A percentile compares a stretch with the other conserved stretches of the same genome.
Evolutionary conservation across 202 grass and related monocot genomes (phyloP).

Genomic region (Zizania palustris): DNA sequence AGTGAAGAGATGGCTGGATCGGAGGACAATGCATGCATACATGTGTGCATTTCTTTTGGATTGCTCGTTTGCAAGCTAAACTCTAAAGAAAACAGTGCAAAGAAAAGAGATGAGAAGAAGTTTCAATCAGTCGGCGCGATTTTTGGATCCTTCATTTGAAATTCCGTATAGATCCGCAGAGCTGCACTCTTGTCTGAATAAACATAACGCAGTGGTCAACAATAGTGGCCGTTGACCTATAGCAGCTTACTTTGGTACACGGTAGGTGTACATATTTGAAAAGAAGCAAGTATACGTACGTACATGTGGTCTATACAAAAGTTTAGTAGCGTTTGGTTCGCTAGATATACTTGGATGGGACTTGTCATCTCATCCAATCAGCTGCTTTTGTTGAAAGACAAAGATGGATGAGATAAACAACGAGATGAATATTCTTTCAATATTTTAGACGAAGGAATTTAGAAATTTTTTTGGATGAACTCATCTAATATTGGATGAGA

Average conservation of each 20-base stretch:
- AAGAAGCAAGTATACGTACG: background rate
- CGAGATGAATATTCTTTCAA: no score
- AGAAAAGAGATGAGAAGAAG: background rate
- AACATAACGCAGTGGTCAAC: conserved; percentile 1
- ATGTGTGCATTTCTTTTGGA: background rate
- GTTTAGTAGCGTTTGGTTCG: no score
- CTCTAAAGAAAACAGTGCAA: background rate
- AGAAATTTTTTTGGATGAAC: no score
- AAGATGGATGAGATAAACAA: no score
- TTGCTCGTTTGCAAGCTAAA: background rate
- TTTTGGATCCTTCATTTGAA: background rate
- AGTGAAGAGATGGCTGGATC: background rate
- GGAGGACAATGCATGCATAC: background rate
- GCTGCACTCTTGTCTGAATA: background rate
- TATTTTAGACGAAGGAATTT: no score
- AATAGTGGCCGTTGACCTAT: background rate
- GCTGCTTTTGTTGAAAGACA: no score
- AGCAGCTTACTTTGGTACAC: background rate
- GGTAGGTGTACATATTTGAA: background rate
- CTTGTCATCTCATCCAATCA: no score
- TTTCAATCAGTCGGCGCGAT: background rate
- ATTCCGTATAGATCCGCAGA: background rate
- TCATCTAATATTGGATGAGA: no score
- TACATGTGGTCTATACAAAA: background rate
- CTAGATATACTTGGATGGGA: no score